Percentiles rank a stretch among this genome's conserved stretches.
Conservation (phyloP, 192 early-diverging fungal species). For the Diversispora epigaea region DNA sequence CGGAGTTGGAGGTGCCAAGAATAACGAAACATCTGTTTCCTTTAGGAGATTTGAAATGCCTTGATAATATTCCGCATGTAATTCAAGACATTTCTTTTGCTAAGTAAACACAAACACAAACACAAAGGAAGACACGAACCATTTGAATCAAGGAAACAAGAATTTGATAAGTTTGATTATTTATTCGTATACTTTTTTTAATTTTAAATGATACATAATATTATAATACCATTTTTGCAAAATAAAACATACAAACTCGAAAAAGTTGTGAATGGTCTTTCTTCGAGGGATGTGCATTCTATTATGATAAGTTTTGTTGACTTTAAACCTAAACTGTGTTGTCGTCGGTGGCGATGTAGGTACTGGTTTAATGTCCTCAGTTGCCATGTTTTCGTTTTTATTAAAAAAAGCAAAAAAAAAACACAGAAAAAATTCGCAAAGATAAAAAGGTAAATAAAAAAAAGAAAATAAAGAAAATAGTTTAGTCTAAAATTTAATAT, state of each 20-base stretch:
- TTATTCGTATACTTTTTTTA: no score
- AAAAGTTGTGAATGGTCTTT: constrained; percentile 27
- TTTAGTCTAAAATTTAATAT: no score
- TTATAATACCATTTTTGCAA: no score
- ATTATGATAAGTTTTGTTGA: constrained; percentile 23
- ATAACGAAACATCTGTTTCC: constrained; percentile 29
- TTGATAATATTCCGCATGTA: constrained; percentile 28
- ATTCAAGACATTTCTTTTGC: constrained; percentile 31
- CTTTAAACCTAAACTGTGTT: constrained; percentile 13
- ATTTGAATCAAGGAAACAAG: no score
- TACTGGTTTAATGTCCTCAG: background rate
- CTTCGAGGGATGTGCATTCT: constrained; percentile 16
- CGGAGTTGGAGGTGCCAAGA: constrained; percentile 1
- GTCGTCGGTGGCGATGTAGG: background rate
- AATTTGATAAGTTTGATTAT: no score
- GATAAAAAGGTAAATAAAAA: background rate
- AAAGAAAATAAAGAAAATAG: background rate
- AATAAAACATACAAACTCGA: constrained; percentile 24
- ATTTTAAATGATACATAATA: no score
- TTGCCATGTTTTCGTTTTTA: background rate
- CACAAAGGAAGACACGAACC: no score
- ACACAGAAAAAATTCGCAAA: background rate
- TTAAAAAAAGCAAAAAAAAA: background rate
- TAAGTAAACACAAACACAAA: background rate
- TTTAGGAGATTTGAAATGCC: constrained; percentile 27